Evolutionary conservation across 129 eudicot genomes (phyloP), one percentile per base, ranked within the genome.

Genomic region (Escallonia herrerae): DNA sequence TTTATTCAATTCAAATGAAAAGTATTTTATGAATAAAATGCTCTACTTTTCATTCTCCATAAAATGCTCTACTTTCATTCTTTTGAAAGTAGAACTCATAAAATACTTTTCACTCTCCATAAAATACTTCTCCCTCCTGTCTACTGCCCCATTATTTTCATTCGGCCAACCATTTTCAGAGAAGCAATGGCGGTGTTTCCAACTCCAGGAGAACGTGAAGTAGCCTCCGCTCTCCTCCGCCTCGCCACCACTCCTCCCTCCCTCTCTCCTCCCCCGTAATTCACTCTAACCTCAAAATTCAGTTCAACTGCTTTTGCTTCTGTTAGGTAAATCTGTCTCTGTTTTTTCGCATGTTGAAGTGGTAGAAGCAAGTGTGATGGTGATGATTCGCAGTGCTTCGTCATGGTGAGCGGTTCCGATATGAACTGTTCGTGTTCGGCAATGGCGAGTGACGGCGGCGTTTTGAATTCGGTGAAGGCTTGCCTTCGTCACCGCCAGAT

Each of bases 221-320:
- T 77, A 22, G 96, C 86, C 60, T 82, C 96, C n/a, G 77, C 96
- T 68, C 96, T 84, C 62, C 83, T 88, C 46, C 84, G 82, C 40
- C 91, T 88, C 70, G 82, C 95, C 48, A 56, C 80, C 43, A 22
- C 33, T 22, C 33, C 33, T 22, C 33, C 33, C 33, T 22, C 33
- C 33, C 33, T 22, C 33, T 22, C 33, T 22, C 37, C 64, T 59
- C 67, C 77, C 33, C 58, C 67, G 86, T 80, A 49, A 71, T 67
- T 66, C 6, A 52, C 38, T 56, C 15, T 38, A 51, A 53, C 44
- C 41, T 22, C 33, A 22, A 46, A 13, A 3, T 15, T 7, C 3
- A 11, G 9, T 11, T 7, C 44, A 5, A 65, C 5, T 60, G 7
- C 6, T 68, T 40, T 2, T 15, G 5, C 38, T 46, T 7, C 45